Base-by-base conservation (phyloP, 441 rosid species). In the Erysimum pusillum region DNA sequence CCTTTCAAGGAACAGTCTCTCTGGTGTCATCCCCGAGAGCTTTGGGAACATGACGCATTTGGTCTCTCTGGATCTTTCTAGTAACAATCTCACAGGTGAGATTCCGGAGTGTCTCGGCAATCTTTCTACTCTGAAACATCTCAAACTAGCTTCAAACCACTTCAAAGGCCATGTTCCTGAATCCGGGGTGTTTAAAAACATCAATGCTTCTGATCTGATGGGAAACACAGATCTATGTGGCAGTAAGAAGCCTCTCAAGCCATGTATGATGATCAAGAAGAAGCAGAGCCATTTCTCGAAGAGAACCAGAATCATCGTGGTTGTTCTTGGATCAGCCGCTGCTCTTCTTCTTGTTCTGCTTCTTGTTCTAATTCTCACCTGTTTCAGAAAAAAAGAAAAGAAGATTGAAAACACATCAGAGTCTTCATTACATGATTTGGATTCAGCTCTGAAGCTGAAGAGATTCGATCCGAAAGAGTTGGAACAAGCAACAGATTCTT, bases 201-300 rank as follows among this genome's bases (percentile, higher is more conserved):
- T 89, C 10, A 74, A 60, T 51, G 64, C 74, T 6, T 85, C 92
- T 5, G 78, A 80, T 80, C 66, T 94, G 34, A 74, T 20, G 22
- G 97, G 96, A 67, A 94, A 94, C 67, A 83, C 61, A 69, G 88
- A 75, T 78, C 95, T 94, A 5, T 90, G 97, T 59, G 97, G 98
- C 54, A 72, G 6, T 44, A 73, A 73, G 44, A 73, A 77, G 68
- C 73, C 67, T 78, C 85, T 82, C 39, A 76, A 71, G 44, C 53
- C 82, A 35, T 94, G 98, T 79, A 34, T 9, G 53, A 69, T 78
- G 53, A 69, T 78, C 83, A 81, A 52, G 74, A 77, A 76, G 69
- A 79, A 75, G 22, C 77, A 86, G 2, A 79, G 71, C 44, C 81
- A 79, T 45, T 85, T 90, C 42, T 82, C 88, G n/a, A 86, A 78